Percentiles rank a stretch among this genome's conserved stretches.
Conservation (phyloP, 495 filamentous ascomycete genomes). For the Neurospora terricola region DNA sequence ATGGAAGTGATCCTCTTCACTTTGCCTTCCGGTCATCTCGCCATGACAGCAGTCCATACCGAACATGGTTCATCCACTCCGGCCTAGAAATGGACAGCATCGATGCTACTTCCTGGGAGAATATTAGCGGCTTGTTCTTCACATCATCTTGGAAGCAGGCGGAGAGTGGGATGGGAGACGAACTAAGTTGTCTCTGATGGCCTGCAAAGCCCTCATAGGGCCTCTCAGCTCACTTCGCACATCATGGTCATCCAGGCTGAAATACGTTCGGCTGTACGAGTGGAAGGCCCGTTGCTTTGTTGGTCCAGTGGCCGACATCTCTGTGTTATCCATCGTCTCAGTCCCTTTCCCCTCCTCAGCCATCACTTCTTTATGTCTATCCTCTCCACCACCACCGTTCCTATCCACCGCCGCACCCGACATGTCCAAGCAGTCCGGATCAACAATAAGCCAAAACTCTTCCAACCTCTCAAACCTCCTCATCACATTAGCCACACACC, state of each 20-base stretch:
- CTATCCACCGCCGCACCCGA: neutral
- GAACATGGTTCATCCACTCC: conserved; percentile 2
- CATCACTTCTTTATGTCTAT: neutral
- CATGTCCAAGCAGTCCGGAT: neutral
- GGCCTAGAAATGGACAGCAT: conserved; percentile 1
- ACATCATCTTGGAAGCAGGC: neutral
- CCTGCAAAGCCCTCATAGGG: conserved; percentile 4
- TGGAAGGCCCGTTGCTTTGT: conserved; percentile 3
- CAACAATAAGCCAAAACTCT: conserved; percentile 12
- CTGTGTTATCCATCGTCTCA: neutral
- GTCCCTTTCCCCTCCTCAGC: neutral
- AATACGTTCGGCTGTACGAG: conserved; percentile 10
- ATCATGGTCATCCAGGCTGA: neutral
- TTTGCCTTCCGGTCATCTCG: neutral
- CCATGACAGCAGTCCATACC: conserved; percentile 10
- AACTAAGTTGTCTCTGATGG: conserved; percentile 6
- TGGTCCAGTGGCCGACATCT: neutral
- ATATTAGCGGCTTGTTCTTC: neutral
- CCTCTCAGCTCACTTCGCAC: neutral
- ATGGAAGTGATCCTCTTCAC: neutral
- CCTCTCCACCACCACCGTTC: neutral
- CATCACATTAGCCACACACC: conserved; percentile 9
- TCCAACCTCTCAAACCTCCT: conserved; percentile 8
- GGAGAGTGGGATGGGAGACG: neutral
- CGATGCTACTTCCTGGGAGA: neutral